A percentile compares a stretch with the other conserved stretches of the same genome.
phyloP scores from a whole-genome alignment of 1,284 basidiomycete species.

The Ustilago xerochloae region DNA sequence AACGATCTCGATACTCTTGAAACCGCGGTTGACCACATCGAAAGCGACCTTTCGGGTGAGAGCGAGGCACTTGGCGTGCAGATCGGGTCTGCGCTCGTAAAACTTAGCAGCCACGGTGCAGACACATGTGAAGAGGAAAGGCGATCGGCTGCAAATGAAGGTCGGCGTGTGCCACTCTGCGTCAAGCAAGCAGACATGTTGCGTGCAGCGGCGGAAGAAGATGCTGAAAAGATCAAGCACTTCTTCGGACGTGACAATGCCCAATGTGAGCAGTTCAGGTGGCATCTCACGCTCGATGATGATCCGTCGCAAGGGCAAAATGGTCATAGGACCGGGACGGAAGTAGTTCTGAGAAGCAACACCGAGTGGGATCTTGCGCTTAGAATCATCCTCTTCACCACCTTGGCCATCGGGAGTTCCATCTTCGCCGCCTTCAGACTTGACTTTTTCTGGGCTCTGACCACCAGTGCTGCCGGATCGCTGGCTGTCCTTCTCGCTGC shows the following conservation, averaged over 20 bases:
- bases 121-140: slow-evolving; percentile 71
- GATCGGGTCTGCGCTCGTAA: slow-evolving; percentile 83
- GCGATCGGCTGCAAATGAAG: slow-evolving; percentile 64
- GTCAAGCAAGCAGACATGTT: slow-evolving; percentile 61
- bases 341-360: slow-evolving; percentile 93
- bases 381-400: slow-evolving; percentile 1
- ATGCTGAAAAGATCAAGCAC: slow-evolving; percentile 91
- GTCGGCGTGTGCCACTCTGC: slow-evolving; percentile 68
- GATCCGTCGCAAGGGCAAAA: slow-evolving; percentile 75
- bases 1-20: slow-evolving; percentile 86
- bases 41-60: slow-evolving; percentile 92
- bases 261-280: slow-evolving; percentile 83
- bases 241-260: slow-evolving; percentile 80
- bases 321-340: slow-evolving; percentile 79
- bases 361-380: slow-evolving; percentile 71
- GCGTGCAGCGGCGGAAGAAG: slow-evolving; percentile 73
- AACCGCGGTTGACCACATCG: slow-evolving; percentile 73
- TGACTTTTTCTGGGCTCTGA: slow-evolving; percentile 43
- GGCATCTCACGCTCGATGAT: slow-evolving; percentile 87
- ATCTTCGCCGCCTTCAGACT: slow-evolving; percentile 35
- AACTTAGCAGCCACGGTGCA: slow-evolving; percentile 93
- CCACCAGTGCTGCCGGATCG: slow-evolving; percentile 28
- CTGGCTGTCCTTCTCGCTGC: slow-evolving; percentile 42
- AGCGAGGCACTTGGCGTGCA: slow-evolving; percentile 82
- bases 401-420: slow-evolving; percentile 7